A percentile compares a stretch with the other conserved stretches of the same genome.
Evolutionary conservation across 2,329 filamentous ascomycete species (phyloP).

Genomic region (Alternaria alternata): DNA sequence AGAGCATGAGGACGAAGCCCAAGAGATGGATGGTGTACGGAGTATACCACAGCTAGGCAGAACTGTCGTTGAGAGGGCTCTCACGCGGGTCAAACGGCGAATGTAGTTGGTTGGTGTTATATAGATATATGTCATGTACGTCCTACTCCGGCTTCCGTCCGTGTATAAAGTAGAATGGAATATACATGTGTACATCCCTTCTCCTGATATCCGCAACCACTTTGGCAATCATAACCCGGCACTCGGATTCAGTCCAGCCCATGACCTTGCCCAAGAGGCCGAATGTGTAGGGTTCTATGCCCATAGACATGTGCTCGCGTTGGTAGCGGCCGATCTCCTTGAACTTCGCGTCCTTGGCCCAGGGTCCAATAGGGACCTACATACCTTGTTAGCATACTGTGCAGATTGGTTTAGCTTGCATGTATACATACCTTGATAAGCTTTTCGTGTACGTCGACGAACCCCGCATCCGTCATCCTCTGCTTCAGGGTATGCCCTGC

Average conservation of each 20-base stretch:
- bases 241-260: constrained; percentile 47
- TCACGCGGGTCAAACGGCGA: constrained; percentile 47
- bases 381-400: constrained; percentile 7
- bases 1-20: constrained; percentile 24
- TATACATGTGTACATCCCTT: constrained; percentile 40
- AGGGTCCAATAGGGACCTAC: constrained; percentile 49
- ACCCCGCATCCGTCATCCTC: constrained; percentile 41
- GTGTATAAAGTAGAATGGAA: constrained; percentile 47
- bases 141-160: constrained; percentile 37
- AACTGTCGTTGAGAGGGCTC: constrained; percentile 46
- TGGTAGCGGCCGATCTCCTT: constrained; percentile 59
- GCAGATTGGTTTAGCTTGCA: neutral
- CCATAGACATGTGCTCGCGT: constrained; percentile 47
- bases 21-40: constrained; percentile 27
- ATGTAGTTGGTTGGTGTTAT: constrained; percentile 37
- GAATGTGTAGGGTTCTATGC: constrained; percentile 48
- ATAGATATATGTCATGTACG: neutral
- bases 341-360: constrained; percentile 59
- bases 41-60: constrained; percentile 48
- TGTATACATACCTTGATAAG: constrained; percentile 40
- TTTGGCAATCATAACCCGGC: constrained; percentile 45
- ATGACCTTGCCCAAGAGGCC: constrained; percentile 48
- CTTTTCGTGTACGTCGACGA: constrained; percentile 46
- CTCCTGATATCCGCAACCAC: constrained; percentile 44
- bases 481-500: constrained; percentile 35